phyloP scores from a whole-genome alignment of 2,329 filamentous ascomycete species.

The Ceratocystis papillata region DNA sequence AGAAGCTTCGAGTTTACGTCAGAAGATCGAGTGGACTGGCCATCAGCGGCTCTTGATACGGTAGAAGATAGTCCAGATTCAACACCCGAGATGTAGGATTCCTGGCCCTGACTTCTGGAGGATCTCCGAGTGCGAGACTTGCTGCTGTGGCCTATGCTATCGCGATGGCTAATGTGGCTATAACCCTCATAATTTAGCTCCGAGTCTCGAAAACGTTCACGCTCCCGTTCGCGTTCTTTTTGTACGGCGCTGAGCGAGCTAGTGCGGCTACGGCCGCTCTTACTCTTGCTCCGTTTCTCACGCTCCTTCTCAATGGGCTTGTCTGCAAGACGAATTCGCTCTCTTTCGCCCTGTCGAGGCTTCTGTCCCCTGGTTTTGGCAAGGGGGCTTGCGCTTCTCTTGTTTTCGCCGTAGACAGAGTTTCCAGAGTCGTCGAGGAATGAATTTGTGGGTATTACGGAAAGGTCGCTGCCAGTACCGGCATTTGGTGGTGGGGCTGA shows the following conservation, averaged over 20 bases:
- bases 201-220: constrained; percentile 7
- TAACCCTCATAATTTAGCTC: constrained; percentile 16
- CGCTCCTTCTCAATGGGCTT: constrained; percentile 37
- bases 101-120: constrained; percentile 41
- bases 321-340: constrained; percentile 22
- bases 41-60: constrained; percentile 44
- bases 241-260: constrained; percentile 29
- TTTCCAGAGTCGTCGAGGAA: constrained; percentile 50
- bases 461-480: constrained; percentile 71
- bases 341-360: constrained; percentile 35
- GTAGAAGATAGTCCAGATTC: constrained; percentile 49
- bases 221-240: constrained; percentile 19
- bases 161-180: constrained; percentile 21
- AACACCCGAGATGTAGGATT: constrained; percentile 42
- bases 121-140: constrained; percentile 21
- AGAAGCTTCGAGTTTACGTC: constrained; percentile 76
- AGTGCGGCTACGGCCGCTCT: constrained; percentile 32
- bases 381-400: constrained; percentile 16
- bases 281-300: constrained; percentile 32
- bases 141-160: constrained; percentile 17
- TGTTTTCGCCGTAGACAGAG: constrained; percentile 28
- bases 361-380: constrained; percentile 31
- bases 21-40: constrained; percentile 45
- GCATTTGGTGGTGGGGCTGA: constrained; percentile 41
- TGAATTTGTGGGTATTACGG: constrained; percentile 55